phyloP scores from a whole-genome alignment of 208 protist genomes.

The Trypanosoma cruzi region DNA sequence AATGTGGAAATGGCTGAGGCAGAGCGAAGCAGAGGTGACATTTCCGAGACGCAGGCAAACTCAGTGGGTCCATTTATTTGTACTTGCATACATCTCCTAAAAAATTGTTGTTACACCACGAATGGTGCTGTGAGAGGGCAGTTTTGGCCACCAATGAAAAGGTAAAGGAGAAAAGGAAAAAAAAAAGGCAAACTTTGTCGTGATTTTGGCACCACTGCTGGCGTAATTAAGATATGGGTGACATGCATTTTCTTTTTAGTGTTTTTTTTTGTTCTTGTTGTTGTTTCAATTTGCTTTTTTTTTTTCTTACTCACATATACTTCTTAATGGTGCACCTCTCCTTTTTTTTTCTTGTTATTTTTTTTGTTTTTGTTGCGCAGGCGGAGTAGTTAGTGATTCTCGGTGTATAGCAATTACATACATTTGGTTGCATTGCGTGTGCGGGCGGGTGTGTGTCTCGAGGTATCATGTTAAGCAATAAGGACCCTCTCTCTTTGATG shows the following conservation, averaged over 20 bases:
- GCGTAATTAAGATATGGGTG: not conserved
- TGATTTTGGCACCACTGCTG: not conserved
- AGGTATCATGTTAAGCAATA: constrained; percentile 37
- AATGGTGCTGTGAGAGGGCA: not conserved
- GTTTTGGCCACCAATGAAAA: not conserved
- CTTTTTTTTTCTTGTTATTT: not conserved
- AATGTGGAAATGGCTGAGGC: not conserved
- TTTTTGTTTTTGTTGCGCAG: not conserved
- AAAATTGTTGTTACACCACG: not conserved
- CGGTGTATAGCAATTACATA: not conserved
- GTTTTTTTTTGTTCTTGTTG: not conserved
- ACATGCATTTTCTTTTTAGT: not conserved
- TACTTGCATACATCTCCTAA: not conserved
- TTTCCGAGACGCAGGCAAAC: not conserved
- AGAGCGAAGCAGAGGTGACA: not conserved
- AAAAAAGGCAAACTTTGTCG: not conserved
- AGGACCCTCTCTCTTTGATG: constrained; percentile 87
- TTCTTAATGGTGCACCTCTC: not conserved
- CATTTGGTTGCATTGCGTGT: not conserved
- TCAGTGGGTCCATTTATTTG: not conserved
- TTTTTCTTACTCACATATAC: not conserved
- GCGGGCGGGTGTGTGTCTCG: not conserved
- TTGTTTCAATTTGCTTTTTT: not conserved
- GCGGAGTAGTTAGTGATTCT: not conserved
- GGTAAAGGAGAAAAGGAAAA: not conserved